A percentile compares a stretch with the other conserved stretches of the same genome.
Conservation (phyloP, 208 protist species). For the Strigomonas galati region DNA sequence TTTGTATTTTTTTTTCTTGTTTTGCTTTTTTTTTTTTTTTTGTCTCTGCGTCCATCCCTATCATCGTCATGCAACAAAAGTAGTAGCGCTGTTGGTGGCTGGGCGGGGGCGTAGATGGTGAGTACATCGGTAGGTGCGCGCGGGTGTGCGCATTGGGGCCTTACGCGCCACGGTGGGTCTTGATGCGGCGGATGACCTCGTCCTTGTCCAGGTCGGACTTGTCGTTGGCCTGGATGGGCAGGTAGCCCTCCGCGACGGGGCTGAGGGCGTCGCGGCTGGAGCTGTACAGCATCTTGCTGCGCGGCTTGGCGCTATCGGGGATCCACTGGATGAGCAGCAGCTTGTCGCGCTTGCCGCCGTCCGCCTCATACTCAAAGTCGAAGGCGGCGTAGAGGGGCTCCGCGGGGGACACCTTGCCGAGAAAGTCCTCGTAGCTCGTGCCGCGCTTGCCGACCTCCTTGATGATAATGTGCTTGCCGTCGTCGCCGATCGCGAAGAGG, state of each 20-base stretch:
- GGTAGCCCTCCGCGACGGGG: constrained; percentile 69
- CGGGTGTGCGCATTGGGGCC: too few species aligned
- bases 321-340: constrained; percentile 90
- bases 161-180: constrained; percentile 33
- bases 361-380: constrained; percentile 83
- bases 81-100: too few species aligned
- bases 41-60: constrained; percentile 2
- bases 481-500: constrained; percentile 80
- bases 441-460: constrained; percentile 39
- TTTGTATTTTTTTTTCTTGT: constrained; percentile 13
- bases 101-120: too few species aligned
- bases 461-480: constrained; percentile 78
- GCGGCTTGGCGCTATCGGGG: constrained; percentile 68
- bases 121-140: too few species aligned
- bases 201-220: constrained; percentile 48
- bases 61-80: neutral
- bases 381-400: constrained; percentile 90
- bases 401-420: constrained; percentile 43
- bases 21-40: constrained; percentile 7
- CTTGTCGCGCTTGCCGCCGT: constrained; percentile 76
- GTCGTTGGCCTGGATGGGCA: constrained; percentile 87
- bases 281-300: constrained; percentile 89
- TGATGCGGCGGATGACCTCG: constrained; percentile 55
- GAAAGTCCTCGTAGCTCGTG: constrained; percentile 79
- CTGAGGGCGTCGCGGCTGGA: constrained; percentile 75